A percentile compares a stretch with the other conserved stretches of the same genome.
phyloP scores from a whole-genome alignment of 2,329 filamentous ascomycete species.

The Colletotrichum sp. region DNA sequence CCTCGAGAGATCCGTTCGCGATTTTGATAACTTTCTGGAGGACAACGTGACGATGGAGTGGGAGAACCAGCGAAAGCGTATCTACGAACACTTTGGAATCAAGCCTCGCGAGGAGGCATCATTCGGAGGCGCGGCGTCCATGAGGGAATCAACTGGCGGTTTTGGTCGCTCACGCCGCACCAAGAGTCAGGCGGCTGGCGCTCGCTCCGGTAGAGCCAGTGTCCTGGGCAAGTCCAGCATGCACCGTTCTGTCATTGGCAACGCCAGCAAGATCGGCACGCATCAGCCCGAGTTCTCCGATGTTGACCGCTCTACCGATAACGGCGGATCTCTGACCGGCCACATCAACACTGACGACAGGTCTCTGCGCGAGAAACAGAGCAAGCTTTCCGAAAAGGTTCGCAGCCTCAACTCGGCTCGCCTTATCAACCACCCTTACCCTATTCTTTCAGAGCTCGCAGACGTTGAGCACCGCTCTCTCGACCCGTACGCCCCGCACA shows the following conservation, averaged over 20 bases:
- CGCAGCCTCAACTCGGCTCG: constrained; percentile 79
- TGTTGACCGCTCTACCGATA: constrained; percentile 62
- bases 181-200: constrained; percentile 58
- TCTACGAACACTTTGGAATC: constrained; percentile 97
- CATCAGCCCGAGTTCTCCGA: constrained; percentile 71
- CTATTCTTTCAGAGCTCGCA: constrained; percentile 77
- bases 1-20: constrained; percentile 84
- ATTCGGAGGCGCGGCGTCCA: constrained; percentile 38
- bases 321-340: constrained; percentile 48
- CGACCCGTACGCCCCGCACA: constrained; percentile 74
- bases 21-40: constrained; percentile 93
- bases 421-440: constrained; percentile 69
- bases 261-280: constrained; percentile 68
- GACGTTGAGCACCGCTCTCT: constrained; percentile 74
- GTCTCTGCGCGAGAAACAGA: constrained; percentile 83
- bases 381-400: constrained; percentile 79
- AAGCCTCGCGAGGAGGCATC: constrained; percentile 59
- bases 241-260: constrained; percentile 86
- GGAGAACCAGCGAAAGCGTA: constrained; percentile 90
- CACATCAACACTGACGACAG: constrained; percentile 71
- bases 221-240: constrained; percentile 67
- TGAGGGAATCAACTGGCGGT: constrained; percentile 55
- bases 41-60: constrained; percentile 95
- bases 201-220: constrained; percentile 56
- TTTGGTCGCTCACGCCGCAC: constrained; percentile 66